Evolutionary conservation across 768 basidiomycete species (phyloP).

Genomic region (Neoboletus brunneissimus): DNA sequence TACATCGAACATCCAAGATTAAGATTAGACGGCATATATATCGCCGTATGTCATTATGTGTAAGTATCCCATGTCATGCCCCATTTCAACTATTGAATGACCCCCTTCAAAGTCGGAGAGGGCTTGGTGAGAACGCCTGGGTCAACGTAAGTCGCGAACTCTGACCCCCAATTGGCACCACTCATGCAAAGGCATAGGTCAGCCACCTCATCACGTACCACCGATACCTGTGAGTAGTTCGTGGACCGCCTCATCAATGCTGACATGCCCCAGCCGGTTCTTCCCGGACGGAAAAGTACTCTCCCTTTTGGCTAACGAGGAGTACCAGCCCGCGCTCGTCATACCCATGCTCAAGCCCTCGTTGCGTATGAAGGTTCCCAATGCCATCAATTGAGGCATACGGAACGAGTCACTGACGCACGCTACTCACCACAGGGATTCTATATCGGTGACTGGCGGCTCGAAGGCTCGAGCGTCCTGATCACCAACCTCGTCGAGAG

Average conservation of each 20-base stretch:
- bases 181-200: conserved; percentile 43
- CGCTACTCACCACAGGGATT: conserved; percentile 52
- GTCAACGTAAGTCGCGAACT: conserved; percentile 59
- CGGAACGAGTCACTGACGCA: neutral
- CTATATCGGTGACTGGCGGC: conserved; percentile 66
- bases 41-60: conserved; percentile 88
- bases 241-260: neutral
- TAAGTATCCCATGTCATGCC: conserved; percentile 35
- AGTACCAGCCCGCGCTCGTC: conserved; percentile 62
- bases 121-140: conserved; percentile 83
- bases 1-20: conserved; percentile 84
- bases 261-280: conserved; percentile 60
- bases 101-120: conserved; percentile 40
- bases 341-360: conserved; percentile 75
- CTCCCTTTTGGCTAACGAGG: conserved; percentile 82
- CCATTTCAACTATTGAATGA: conserved; percentile 1
- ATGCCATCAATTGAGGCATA: neutral
- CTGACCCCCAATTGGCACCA: neutral
- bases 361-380: conserved; percentile 70
- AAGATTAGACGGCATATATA: conserved; percentile 86
- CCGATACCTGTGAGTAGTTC: conserved; percentile 71
- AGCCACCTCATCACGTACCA: conserved; percentile 90
- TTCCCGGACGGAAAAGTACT: conserved; percentile 84
- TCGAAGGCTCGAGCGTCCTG: conserved; percentile 58
- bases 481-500: conserved; percentile 63